Base-by-base conservation (phyloP, 208 protist genomes). In the Leishmania braziliensis region DNA sequence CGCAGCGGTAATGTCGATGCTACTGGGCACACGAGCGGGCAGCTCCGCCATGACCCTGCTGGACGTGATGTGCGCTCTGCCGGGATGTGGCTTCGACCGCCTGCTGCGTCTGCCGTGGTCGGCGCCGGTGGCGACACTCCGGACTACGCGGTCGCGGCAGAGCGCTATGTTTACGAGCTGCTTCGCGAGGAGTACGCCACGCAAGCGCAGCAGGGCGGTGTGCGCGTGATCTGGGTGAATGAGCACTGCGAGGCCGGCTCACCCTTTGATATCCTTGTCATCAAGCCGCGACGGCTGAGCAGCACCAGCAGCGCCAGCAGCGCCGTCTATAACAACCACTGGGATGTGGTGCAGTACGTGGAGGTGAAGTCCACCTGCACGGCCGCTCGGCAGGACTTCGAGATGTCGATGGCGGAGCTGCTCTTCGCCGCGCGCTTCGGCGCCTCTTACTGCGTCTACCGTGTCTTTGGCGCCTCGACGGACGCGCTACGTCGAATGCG, bases 361-460 rank as follows among this genome's bases (percentile, higher is more conserved):
- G 95, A 97, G 78, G 95, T 97, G 51, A 97, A 97, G 85, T 93
- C 88, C 33, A 97, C 95, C 3, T 89, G 85, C 58, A 91, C 89
- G 26, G 68, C 76, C 0, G 81, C 80, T 12, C 87, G 93, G 0
- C 77, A 79, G 1, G 92, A 95, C 72, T 97, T 97, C 88, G 93
- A 97, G 80, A 79, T 97, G 71, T 96, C 92, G 16, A 73, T 95
- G 50, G 78, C 90, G 10, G 95, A 97, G 86, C 76, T 97, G 16
- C 79, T 97, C 23, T 90, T 93, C n/a, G 93, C 93, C 1, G 95
- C 95, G 0, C 87, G 91, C 12, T 96, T 92, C 76, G 95, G 95
- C 2, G 69, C 60, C 23, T 80, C 84, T 1, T 97, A 93, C 75
- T 89, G 86, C 70, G 83, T 97, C 16, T 92, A 94, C 79, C 91